Percentiles rank a stretch among this genome's conserved stretches.
These are phyloP conservation scores for Chaetomium tenue DNA, from an alignment of 495 filamentous ascomycete species.

Conservation along the genomic window DNA sequence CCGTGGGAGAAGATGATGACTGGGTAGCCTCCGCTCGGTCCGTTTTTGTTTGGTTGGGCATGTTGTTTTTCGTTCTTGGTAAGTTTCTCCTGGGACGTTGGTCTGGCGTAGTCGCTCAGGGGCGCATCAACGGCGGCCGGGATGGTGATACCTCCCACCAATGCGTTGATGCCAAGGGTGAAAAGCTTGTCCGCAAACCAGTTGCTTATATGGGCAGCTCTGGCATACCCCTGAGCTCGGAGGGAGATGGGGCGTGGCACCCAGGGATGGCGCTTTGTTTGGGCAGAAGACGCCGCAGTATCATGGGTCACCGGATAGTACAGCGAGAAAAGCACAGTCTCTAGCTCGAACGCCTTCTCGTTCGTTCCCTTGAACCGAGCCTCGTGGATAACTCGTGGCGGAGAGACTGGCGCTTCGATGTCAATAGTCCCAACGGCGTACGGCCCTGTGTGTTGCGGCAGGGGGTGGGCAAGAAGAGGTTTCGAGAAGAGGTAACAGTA, in stretches of 20 bases:
- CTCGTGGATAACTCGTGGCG: constrained; percentile 35
- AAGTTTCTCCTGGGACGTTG: constrained; percentile 26
- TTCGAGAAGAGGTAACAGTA: constrained; percentile 43
- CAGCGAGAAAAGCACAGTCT: constrained; percentile 51
- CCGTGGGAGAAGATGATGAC: constrained; percentile 56
- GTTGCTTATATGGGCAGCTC: constrained; percentile 45
- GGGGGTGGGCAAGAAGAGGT: constrained; percentile 43
- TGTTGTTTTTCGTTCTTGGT: constrained; percentile 21
- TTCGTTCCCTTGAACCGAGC: constrained; percentile 39
- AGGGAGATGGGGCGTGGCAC: constrained; percentile 49
- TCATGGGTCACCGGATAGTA: constrained; percentile 47
- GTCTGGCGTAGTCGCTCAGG: constrained; percentile 34
- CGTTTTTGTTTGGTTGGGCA: constrained; percentile 23
- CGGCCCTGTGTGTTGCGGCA: constrained; percentile 49
- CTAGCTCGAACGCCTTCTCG: constrained; percentile 44
- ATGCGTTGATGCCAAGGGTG: constrained; percentile 34
- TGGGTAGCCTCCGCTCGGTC: constrained; percentile 33
- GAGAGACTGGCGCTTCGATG: constrained; percentile 43
- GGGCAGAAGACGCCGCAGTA: neutral
- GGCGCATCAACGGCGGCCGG: constrained; percentile 46
- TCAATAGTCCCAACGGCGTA: constrained; percentile 51
- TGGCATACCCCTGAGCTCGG: constrained; percentile 51
- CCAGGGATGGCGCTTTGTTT: constrained; percentile 45
- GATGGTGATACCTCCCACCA: constrained; percentile 46
- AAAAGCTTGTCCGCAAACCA: constrained; percentile 41